Base-by-base conservation (phyloP, 257 asterid genomes). In the Leonotis leonurus region DNA sequence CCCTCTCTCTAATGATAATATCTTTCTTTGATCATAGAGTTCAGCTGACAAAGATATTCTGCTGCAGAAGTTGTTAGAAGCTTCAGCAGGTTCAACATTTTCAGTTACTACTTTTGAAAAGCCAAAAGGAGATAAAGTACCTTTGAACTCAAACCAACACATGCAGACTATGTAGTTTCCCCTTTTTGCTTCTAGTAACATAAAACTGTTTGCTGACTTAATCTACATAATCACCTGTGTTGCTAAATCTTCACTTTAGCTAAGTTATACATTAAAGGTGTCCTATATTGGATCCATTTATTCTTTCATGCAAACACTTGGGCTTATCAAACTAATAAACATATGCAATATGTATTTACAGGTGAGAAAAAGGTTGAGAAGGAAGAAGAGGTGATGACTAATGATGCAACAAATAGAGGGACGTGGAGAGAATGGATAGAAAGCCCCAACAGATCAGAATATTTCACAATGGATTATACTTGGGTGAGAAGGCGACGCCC, bases 401-500 rank as follows among this genome's bases (percentile, higher is more conserved):
- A 78, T 70, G 61, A 65, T 61, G 71, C 68, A 57, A 35, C 35
- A 44, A 77, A 64, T 58, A 35, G 46, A 35, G 89, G 83, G 69
- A 74, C 83, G 65, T 64, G 70, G 71, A 73, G 74, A 73, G 93
- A 82, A 61, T 74, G 77, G 81, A 59, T 62, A 14, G 88, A 82
- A 65, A 68, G 69, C 24, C 69, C 72, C 26, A 72, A 65, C 60
- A 75, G 52, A 43, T 70, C 85, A 17, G 80, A 89, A 39, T 81
- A 77, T 29, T 80, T 73, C 10, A 80, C 86, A 3, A 86, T 89
- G 97, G 97, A 89, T 74, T 89, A 89, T 75, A 6, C 17, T 24
- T 67, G 74, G 70, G 85, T 84, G 41, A 86, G 79, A 80, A 74
- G 75, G 58, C 77, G 97, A 50, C 80, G 81, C 21, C 97, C 95